phyloP scores from a whole-genome alignment of 768 basidiomycete species.

The Gyrodon lividus region DNA sequence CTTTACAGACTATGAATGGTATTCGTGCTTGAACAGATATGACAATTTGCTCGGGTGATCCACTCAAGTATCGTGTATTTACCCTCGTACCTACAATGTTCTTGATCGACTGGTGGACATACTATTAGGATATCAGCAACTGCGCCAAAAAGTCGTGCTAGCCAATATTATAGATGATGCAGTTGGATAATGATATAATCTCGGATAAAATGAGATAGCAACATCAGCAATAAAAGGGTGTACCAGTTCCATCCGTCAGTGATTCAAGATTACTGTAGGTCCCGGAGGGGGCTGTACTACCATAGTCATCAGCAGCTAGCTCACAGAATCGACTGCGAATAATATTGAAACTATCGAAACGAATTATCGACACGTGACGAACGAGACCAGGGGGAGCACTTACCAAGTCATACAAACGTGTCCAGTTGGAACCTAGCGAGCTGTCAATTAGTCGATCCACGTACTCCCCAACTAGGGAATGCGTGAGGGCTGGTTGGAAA shows the following conservation, averaged over 20 bases:
- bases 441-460: slow-evolving; percentile 88
- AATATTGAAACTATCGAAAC: slow-evolving; percentile 78
- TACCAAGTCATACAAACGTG: slow-evolving; percentile 93
- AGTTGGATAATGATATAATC: background rate
- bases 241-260: too few relatives aligned
- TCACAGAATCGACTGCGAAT: slow-evolving; percentile 86
- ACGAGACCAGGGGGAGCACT: slow-evolving; percentile 25
- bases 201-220: slow-evolving; percentile 1
- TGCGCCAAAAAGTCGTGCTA: background rate
- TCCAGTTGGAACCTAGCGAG: slow-evolving; percentile 92
- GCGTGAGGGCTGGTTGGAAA: slow-evolving; percentile 89
- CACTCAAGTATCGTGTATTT: slow-evolving; percentile 2
- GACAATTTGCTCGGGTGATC: slow-evolving; percentile 52
- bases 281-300: slow-evolving; percentile 3
- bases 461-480: slow-evolving; percentile 79
- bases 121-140: too few relatives aligned
- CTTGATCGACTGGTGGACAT: background rate
- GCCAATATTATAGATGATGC: background rate
- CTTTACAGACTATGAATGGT: slow-evolving; percentile 72
- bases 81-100: slow-evolving; percentile 4
- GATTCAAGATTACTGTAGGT: too few relatives aligned
- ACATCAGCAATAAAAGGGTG: too few relatives aligned
- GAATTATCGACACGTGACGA: background rate
- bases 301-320: background rate
- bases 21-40: slow-evolving; percentile 83